phyloP scores from a whole-genome alignment of 169 alveolate species.

The Babesia bovis region DNA sequence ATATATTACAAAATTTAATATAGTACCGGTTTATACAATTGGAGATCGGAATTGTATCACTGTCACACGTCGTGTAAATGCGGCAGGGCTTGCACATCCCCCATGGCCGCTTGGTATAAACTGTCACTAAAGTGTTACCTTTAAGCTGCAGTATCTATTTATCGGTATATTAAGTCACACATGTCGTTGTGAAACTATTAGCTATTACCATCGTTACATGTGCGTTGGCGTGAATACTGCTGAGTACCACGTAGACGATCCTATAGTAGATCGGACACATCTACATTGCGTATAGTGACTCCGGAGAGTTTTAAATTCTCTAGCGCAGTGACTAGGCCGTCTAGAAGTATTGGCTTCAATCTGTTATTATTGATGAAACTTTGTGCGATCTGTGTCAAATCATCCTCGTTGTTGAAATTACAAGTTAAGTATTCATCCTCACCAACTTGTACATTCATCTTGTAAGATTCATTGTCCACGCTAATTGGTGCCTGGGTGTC shows the following conservation, averaged over 20 bases:
- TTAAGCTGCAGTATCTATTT: no score
- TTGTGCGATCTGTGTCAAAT: not conserved
- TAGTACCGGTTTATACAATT: no score
- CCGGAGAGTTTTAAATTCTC: conserved; percentile 15
- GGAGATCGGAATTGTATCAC: no score
- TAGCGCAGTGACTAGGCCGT: conserved; percentile 23
- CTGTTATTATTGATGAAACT: conserved; percentile 18
- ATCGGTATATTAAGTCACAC: no score
- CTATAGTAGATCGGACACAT: conserved; percentile 33
- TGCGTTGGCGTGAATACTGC: no score
- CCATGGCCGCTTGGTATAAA: not conserved
- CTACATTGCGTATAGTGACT: conserved; percentile 38
- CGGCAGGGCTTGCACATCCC: conserved; percentile 2
- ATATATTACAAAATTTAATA: no score
- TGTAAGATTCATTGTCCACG: conserved; percentile 3
- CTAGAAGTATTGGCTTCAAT: conserved; percentile 42
- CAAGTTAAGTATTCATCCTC: conserved; percentile 47
- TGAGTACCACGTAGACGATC: not conserved
- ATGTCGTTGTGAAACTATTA: no score
- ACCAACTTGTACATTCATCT: conserved; percentile 46
- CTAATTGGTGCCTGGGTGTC: conserved; percentile 13
- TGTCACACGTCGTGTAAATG: conserved; percentile 1
- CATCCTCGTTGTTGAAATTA: conserved; percentile 20
- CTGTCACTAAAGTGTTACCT: not conserved
- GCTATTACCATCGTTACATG: no score